Conservation (phyloP, 208 protist species). For the Wallacemonas sp. region DNA sequence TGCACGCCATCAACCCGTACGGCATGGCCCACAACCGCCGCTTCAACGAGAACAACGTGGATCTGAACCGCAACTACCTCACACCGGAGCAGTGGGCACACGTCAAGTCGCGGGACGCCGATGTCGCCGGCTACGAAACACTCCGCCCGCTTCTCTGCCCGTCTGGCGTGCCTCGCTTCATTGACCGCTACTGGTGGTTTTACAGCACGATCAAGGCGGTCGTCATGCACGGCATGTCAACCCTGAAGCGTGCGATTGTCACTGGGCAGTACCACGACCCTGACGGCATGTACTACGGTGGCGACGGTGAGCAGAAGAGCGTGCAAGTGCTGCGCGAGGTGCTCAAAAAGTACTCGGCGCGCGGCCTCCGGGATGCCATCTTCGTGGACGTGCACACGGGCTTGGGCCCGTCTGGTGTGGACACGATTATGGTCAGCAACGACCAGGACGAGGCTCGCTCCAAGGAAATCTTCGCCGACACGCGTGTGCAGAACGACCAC, state of each 20-base stretch:
- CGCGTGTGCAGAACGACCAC: conserved; percentile 33
- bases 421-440: conserved; percentile 70
- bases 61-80: conserved; percentile 84
- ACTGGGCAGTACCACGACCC: conserved; percentile 79
- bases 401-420: conserved; percentile 53
- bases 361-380: conserved; percentile 38
- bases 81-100: conserved; percentile 48
- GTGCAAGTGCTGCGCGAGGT: conserved; percentile 53
- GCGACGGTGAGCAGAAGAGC: conserved; percentile 61
- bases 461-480: conserved; percentile 33
- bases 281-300: conserved; percentile 70
- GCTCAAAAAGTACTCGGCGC: conserved; percentile 36
- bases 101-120: conserved; percentile 35
- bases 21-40: conserved; percentile 79
- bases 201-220: conserved; percentile 26
- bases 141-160: conserved; percentile 34
- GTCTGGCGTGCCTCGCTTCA: conserved; percentile 44
- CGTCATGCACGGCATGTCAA: conserved; percentile 31
- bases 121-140: conserved; percentile 52
- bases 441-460: conserved; percentile 23
- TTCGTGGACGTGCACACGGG: conserved; percentile 79
- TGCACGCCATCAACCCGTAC: conserved; percentile 88
- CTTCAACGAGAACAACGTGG: conserved; percentile 87
- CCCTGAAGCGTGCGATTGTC: conserved; percentile 54
- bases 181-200: conserved; percentile 76